Conservation (phyloP, 2,329 filamentous ascomycete species). For the Alternaria panax region DNA sequence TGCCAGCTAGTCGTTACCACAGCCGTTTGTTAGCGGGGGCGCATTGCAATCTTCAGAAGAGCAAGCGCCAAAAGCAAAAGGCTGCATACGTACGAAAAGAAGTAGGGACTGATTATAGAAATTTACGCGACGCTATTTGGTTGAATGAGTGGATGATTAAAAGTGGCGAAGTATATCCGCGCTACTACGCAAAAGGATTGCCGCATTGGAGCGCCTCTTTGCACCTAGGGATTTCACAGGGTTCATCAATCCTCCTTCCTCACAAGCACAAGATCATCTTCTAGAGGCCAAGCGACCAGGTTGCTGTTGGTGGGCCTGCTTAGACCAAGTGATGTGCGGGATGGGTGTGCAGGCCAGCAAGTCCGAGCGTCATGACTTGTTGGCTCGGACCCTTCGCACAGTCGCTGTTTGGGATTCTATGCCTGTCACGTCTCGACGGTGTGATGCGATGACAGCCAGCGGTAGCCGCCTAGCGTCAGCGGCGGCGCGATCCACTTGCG, state of each 20-base stretch:
- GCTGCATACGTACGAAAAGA: slow-evolving; percentile 37
- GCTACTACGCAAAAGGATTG: slow-evolving; percentile 41
- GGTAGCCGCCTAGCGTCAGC: slow-evolving; percentile 40
- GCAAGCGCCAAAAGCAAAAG: slow-evolving; percentile 43
- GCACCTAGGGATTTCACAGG: slow-evolving; percentile 42
- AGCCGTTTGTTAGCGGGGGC: slow-evolving; percentile 28
- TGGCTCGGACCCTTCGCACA: slow-evolving; percentile 24
- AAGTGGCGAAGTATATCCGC: slow-evolving; percentile 48
- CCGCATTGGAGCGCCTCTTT: slow-evolving; percentile 33
- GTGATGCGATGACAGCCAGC: slow-evolving; percentile 31
- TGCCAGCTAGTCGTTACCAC: slow-evolving; percentile 35
- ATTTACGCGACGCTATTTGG: slow-evolving; percentile 45
- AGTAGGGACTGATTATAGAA: slow-evolving; percentile 42
- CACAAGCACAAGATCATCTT: slow-evolving; percentile 28
- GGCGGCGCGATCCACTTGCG: slow-evolving; percentile 25
- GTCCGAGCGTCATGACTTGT: slow-evolving; percentile 33
- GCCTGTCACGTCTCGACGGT: slow-evolving; percentile 28
- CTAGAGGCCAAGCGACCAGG: slow-evolving; percentile 23
- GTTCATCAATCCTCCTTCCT: slow-evolving; percentile 32
- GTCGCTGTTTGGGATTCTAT: slow-evolving; percentile 27
- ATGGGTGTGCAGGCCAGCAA: slow-evolving; percentile 42
- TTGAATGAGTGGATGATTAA: slow-evolving; percentile 47
- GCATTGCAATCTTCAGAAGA: slow-evolving; percentile 37
- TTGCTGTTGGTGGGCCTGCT: slow-evolving; percentile 43
- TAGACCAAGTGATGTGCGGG: slow-evolving; percentile 51